Percentiles rank a stretch among this genome's conserved stretches.
These are phyloP conservation scores for Cytospora mali DNA, from an alignment of 2,329 filamentous ascomycete genomes.

Conservation along the genomic window DNA sequence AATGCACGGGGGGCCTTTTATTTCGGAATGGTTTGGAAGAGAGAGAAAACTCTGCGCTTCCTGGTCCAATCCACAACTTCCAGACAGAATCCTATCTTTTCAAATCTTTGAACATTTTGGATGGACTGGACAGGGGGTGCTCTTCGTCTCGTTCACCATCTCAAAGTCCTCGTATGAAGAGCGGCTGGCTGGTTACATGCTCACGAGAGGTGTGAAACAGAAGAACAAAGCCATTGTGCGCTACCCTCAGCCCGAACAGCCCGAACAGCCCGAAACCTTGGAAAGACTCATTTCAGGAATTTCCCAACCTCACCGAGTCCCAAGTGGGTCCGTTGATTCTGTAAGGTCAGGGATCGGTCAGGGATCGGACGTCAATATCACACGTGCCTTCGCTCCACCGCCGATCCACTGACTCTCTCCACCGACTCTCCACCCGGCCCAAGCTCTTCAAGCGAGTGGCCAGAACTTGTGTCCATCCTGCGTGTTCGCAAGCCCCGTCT, in stretches of 20 bases:
- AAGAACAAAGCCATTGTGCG: neutral
- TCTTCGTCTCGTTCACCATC: slow-evolving; percentile 23
- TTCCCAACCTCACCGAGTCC: slow-evolving; percentile 18
- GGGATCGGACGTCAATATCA: slow-evolving; percentile 7
- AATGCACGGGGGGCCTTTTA: slow-evolving; percentile 4
- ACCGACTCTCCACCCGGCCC: slow-evolving; percentile 17
- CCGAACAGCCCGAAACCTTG: too few relatives aligned
- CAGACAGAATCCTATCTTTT: slow-evolving; percentile 15
- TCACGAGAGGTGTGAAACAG: neutral
- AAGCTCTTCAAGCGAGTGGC: slow-evolving; percentile 13
- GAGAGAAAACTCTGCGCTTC: slow-evolving; percentile 28
- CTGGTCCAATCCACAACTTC: slow-evolving; percentile 19
- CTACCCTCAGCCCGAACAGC: neutral
- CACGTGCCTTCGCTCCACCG: slow-evolving; percentile 27
- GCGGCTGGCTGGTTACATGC: neutral
- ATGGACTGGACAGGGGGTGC: neutral
- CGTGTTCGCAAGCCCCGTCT: slow-evolving; percentile 28
- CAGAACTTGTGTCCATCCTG: slow-evolving; percentile 20
- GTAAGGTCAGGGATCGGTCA: slow-evolving; percentile 3
- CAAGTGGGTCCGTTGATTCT: slow-evolving; percentile 16
- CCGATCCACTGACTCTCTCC: slow-evolving; percentile 13
- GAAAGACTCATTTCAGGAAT: neutral
- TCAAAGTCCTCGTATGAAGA: neutral
- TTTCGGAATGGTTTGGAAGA: slow-evolving; percentile 14
- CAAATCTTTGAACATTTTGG: slow-evolving; percentile 22